Evolutionary conservation across 371 early-diverging fungal genomes (phyloP), one percentile per base, ranked within the genome.

Genomic region (Mucor lusitanicus): DNA sequence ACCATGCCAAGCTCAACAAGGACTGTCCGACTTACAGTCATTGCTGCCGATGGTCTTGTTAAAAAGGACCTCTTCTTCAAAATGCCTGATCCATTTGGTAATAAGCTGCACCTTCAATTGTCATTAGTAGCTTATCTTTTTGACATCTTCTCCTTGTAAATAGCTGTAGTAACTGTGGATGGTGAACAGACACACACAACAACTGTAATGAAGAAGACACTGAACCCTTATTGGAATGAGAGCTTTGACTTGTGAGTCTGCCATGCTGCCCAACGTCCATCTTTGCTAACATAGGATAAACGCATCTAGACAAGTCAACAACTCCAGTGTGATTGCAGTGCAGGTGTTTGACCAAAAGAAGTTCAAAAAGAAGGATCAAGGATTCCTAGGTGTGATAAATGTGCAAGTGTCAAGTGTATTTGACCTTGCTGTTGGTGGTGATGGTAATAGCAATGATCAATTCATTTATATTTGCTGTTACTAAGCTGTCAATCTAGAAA

Each of bases 261-360:
- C 40, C 6, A 5, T 5, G 6, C 9, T 48, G 23, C 37, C 4
- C 5, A 40, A 17, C 19, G 6, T 28, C 17, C 2, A n/a, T 3
- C 69, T 72, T 40, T 40, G 40, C 40, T 40, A 40, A 40, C 11
- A 17, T 6, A 2, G 0, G 5, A 3, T 17, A n/a, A n/a, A 17
- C 17, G 1, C 17, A 12, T 12, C 1, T 78, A 92, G 92, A 54
- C 83, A 83, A 75, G 93, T 92, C 27, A 87, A 86, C 13, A 89
- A 88, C 76, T 79, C 82, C 70, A 93, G 94, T 69, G 90, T 96
- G 11, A 85, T 97, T 59, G 91, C 96, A 11, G 91, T 97, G 30
- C 97, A 98, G 80, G 92, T 98, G 40, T 98, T 97, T 85, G 99
- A 98, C 76, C 97, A 97, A 84, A 89, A 92, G 75, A 95, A 95